phyloP scores from a whole-genome alignment of 805 yeast species.

The Candida odintsovae region DNA sequence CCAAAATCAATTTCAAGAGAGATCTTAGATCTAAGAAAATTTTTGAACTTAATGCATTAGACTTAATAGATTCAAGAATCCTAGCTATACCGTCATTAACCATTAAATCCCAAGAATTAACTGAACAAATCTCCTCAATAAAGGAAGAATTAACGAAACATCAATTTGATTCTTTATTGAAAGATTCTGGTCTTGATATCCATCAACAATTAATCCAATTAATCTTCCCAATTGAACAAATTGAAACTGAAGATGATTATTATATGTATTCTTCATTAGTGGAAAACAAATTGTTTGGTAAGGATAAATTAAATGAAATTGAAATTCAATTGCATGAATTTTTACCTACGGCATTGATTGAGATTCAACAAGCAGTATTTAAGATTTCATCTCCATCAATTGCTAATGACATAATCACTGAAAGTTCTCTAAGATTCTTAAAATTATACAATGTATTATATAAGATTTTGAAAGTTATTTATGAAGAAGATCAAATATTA shows the following conservation, averaged over 20 bases:
- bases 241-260: conserved; percentile 49
- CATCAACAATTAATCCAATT: conserved; percentile 60
- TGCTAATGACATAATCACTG: conserved; percentile 47
- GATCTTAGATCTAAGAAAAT: conserved; percentile 29
- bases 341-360: conserved; percentile 57
- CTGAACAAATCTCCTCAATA: conserved; percentile 25
- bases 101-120: conserved; percentile 31
- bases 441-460: conserved; percentile 32
- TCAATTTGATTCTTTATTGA: conserved; percentile 44
- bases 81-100: conserved; percentile 36
- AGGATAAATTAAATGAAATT: conserved; percentile 37
- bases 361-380: conserved; percentile 50
- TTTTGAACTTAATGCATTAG: conserved; percentile 53
- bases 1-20: conserved; percentile 23
- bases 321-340: conserved; percentile 42
- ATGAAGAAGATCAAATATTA: conserved; percentile 31
- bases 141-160: conserved; percentile 35
- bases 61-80: conserved; percentile 49
- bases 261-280: conserved; percentile 58
- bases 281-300: conserved; percentile 53
- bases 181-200: conserved; percentile 49
- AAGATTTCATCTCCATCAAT: conserved; percentile 60
- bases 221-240: conserved; percentile 56
- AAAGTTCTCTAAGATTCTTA: conserved; percentile 45
- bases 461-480: conserved; percentile 28